These are phyloP conservation scores for Aspergillus heteromorphus DNA, from an alignment of 495 filamentous ascomycete species.

Conservation along the genomic window DNA sequence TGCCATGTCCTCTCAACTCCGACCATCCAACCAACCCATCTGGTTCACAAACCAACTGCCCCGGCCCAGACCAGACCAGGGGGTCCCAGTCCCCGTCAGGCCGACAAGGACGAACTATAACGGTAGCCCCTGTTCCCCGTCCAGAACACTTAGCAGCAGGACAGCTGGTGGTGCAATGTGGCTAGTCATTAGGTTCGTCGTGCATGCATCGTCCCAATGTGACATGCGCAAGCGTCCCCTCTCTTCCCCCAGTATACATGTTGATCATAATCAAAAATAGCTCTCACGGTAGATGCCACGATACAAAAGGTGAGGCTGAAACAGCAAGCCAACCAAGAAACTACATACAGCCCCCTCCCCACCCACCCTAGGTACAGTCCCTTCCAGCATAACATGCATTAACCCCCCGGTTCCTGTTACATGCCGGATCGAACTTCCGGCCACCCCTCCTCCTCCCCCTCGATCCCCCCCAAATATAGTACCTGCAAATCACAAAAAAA, in stretches of 20 bases:
- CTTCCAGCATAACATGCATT: constrained; percentile 1
- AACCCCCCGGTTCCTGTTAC: constrained; percentile 15
- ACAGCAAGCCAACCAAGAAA: constrained; percentile 8
- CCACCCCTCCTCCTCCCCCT: background rate
- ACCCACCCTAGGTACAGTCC: background rate
- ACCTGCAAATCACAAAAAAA: background rate
- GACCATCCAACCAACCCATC: background rate
- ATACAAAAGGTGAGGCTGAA: constrained; percentile 8
- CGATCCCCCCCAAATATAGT: background rate
- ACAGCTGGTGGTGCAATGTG: constrained; percentile 3
- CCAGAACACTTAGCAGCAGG: background rate
- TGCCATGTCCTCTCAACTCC: too few species aligned
- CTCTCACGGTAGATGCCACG: background rate
- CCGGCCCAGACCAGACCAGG: background rate
- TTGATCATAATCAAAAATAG: constrained; percentile 11
- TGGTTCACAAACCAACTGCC: background rate
- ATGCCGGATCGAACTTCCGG: constrained; percentile 6
- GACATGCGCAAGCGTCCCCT: constrained; percentile 8
- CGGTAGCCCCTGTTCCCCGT: background rate
- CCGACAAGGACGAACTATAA: background rate
- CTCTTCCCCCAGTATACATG: constrained; percentile 7
- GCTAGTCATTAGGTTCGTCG: constrained; percentile 13
- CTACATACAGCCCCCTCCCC: background rate
- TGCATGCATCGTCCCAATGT: constrained; percentile 8
- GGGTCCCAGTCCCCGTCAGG: background rate